Conservation (phyloP, 176 grass and related monocot species). For the Olyra latifolia region DNA sequence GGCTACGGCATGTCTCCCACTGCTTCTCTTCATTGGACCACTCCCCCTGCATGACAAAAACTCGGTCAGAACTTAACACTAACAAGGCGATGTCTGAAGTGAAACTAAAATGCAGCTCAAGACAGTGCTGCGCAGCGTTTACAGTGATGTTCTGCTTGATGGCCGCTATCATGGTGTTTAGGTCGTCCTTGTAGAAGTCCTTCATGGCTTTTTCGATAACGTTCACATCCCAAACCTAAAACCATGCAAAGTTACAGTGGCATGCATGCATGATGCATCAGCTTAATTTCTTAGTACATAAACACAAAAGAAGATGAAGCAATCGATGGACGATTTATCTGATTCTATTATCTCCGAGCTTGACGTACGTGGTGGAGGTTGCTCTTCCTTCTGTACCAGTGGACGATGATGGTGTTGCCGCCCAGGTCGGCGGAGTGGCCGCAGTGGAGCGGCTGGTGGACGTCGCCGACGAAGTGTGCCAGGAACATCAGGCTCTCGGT, state of each 20-base stretch:
- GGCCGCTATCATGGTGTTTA: slow-evolving; percentile 60
- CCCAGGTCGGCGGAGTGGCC: slow-evolving; percentile 40
- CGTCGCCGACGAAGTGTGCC: slow-evolving; percentile 66
- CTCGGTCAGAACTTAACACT: background rate
- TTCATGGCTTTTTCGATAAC: slow-evolving; percentile 83
- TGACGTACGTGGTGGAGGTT: slow-evolving; percentile 62
- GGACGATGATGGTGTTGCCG: slow-evolving; percentile 56
- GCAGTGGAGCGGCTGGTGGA: slow-evolving; percentile 67
- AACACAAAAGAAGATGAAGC: too few species aligned
- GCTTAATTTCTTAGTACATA: too few species aligned
- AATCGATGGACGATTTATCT: too few species aligned
- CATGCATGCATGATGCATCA: too few species aligned
- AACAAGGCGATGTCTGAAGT: background rate
- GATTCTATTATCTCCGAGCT: background rate
- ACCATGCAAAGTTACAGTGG: background rate
- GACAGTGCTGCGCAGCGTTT: background rate
- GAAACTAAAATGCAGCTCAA: background rate
- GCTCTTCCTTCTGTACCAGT: slow-evolving; percentile 61
- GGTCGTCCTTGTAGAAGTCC: slow-evolving; percentile 66
- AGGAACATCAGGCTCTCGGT: slow-evolving; percentile 68
- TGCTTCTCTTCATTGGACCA: slow-evolving; percentile 53
- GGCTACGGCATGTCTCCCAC: slow-evolving; percentile 49
- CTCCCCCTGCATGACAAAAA: slow-evolving; percentile 22
- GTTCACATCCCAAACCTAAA: slow-evolving; percentile 79
- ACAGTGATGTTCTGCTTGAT: slow-evolving; percentile 88